Conservation (phyloP, 2,329 filamentous ascomycete genomes). For the Monilinia fructigena region DNA sequence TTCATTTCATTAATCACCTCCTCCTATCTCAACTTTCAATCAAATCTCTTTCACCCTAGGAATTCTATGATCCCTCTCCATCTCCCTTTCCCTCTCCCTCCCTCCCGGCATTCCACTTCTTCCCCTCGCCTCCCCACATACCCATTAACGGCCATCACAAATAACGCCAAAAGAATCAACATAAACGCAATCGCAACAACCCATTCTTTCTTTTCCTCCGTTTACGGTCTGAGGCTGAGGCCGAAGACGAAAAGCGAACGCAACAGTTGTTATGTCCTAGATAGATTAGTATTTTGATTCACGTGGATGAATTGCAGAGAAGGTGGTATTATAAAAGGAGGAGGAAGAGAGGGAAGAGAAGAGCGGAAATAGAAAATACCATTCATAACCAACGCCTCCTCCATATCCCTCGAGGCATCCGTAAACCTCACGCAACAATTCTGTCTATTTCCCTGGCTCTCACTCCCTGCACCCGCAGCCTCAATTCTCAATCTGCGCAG, state of each 20-base stretch:
- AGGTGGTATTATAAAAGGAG: background rate
- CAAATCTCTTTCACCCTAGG: background rate
- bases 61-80: background rate
- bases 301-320: background rate
- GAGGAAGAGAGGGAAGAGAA: background rate
- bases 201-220: background rate
- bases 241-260: slow-evolving; percentile 23
- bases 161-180: background rate
- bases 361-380: slow-evolving; percentile 1
- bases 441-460: background rate
- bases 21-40: background rate
- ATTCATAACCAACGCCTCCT: slow-evolving; percentile 11
- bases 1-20: background rate
- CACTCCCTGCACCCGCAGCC: background rate
- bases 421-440: slow-evolving; percentile 37
- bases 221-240: background rate
- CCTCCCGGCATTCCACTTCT: background rate
- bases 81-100: background rate
- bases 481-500: background rate
- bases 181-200: background rate
- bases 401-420: slow-evolving; percentile 33
- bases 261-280: slow-evolving; percentile 31
- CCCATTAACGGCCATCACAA: background rate
- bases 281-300: background rate
- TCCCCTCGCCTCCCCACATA: background rate